Conservation (phyloP, 2,329 filamentous ascomycete species). For the Ophiocordyceps sinensis region DNA sequence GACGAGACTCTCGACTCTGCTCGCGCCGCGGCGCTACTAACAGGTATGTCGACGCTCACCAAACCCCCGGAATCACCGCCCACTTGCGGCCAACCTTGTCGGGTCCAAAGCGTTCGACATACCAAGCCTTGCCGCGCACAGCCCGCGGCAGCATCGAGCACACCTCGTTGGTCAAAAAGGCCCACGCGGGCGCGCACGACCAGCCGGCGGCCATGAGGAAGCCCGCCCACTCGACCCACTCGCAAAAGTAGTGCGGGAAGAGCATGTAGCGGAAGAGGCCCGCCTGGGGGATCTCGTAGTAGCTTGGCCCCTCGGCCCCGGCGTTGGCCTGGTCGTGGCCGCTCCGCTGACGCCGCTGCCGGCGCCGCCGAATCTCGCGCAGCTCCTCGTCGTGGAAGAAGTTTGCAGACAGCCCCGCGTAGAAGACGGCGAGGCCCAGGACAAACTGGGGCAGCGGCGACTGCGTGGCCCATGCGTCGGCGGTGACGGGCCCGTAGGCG, state of each 20-base stretch:
- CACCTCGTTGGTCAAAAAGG: conserved; percentile 77
- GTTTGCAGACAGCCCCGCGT: conserved; percentile 62
- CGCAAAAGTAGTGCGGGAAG: conserved; percentile 87
- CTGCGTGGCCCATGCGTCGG: conserved; percentile 29
- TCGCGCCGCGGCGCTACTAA: no score
- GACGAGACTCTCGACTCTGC: no score
- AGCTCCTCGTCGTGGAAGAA: conserved; percentile 84
- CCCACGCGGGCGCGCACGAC: conserved; percentile 58
- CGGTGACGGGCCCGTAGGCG: conserved; percentile 59
- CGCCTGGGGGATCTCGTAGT: conserved; percentile 75
- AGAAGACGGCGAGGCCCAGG: conserved; percentile 61
- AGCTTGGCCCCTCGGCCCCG: conserved; percentile 34
- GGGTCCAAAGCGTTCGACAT: conserved; percentile 73
- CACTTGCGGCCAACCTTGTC: conserved; percentile 63
- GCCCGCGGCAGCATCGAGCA: conserved; percentile 83
- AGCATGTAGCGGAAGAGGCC: conserved; percentile 73
- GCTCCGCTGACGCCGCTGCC: conserved; percentile 40
- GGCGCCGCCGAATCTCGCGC: conserved; percentile 64
- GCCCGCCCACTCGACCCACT: conserved; percentile 93
- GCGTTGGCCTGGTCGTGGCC: conserved; percentile 8
- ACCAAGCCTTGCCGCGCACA: conserved; percentile 71
- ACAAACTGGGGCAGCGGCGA: conserved; percentile 32
- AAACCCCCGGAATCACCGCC: conserved; percentile 48
- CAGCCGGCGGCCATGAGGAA: conserved; percentile 65
- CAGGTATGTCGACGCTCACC: neutral